phyloP scores from a whole-genome alignment of 257 asterid genomes.

The Penstemon newberryi region DNA sequence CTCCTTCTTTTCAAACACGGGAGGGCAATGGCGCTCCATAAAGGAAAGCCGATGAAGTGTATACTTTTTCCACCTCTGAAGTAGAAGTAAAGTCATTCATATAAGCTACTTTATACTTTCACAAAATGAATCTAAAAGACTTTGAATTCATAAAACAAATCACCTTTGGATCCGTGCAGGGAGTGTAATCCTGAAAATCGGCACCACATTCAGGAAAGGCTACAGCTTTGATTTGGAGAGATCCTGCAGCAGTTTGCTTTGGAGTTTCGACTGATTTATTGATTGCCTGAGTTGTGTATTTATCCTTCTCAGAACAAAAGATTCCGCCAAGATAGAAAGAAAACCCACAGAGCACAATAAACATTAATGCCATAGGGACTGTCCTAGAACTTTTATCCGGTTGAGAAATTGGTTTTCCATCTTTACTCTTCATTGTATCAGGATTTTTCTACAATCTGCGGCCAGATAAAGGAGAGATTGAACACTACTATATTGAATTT shows the following conservation, averaged over 20 bases:
- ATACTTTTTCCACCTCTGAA: slow-evolving; percentile 77
- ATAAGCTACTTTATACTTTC: slow-evolving; percentile 1
- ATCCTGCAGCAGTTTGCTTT: slow-evolving; percentile 31
- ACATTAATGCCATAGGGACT: slow-evolving; percentile 61
- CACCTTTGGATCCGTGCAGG: slow-evolving; percentile 99
- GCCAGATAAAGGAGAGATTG: slow-evolving; percentile 8
- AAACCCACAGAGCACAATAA: slow-evolving; percentile 79
- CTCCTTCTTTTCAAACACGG: slow-evolving; percentile 66
- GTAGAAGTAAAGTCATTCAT: slow-evolving; percentile 25
- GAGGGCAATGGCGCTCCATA: slow-evolving; percentile 91
- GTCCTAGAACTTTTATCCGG: slow-evolving; percentile 59
- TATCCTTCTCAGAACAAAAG: slow-evolving; percentile 70
- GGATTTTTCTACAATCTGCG: slow-evolving; percentile 47
- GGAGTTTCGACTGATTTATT: slow-evolving; percentile 36
- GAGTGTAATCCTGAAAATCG: slow-evolving; percentile 85
- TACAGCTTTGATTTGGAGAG: slow-evolving; percentile 60
- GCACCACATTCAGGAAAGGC: slow-evolving; percentile 73
- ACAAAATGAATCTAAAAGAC: background rate
- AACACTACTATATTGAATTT: slow-evolving; percentile 7
- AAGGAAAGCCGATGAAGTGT: slow-evolving; percentile 60
- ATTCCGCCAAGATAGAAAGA: slow-evolving; percentile 98
- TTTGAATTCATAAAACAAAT: background rate
- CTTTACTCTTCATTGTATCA: slow-evolving; percentile 75
- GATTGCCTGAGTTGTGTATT: slow-evolving; percentile 29
- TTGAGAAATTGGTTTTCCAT: slow-evolving; percentile 62